phyloP scores from a whole-genome alignment of 1,284 basidiomycete genomes.

The Cutaneotrichosporon cyanovorans region DNA sequence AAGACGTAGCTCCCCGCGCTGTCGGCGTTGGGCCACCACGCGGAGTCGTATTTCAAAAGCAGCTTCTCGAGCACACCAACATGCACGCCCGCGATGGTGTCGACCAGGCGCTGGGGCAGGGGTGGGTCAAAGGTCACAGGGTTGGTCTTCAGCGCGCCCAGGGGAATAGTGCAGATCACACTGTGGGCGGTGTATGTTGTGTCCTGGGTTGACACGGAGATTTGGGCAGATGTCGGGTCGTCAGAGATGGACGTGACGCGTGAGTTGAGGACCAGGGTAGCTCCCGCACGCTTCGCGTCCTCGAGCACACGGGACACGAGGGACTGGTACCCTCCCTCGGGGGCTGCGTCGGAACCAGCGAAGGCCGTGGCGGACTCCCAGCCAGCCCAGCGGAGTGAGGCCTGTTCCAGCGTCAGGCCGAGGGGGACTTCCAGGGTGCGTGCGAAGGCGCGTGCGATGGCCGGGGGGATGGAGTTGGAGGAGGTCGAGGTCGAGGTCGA shows the following conservation, averaged over 20 bases:
- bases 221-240: background rate
- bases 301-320: conserved; percentile 43
- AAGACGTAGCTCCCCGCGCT: conserved; percentile 45
- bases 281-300: conserved; percentile 38
- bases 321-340: conserved; percentile 49
- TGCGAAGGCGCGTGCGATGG: conserved; percentile 43
- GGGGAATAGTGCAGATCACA: conserved; percentile 46
- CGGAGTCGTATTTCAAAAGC: conserved; percentile 44
- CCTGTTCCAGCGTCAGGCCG: conserved; percentile 47
- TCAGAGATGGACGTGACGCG: conserved; percentile 24
- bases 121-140: conserved; percentile 37
- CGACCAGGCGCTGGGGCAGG: conserved; percentile 28
- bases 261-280: conserved; percentile 35
- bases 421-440: conserved; percentile 49
- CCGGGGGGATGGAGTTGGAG: conserved; percentile 26
- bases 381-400: conserved; percentile 42
- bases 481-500: conserved; percentile 14
- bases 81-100: conserved; percentile 37
- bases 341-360: conserved; percentile 49
- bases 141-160: conserved; percentile 44
- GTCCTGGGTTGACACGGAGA: conserved; percentile 22
- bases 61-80: conserved; percentile 50
- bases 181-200: conserved; percentile 38
- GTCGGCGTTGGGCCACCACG: conserved; percentile 48
- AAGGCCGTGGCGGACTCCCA: conserved; percentile 45